Percentiles rank a stretch among this genome's conserved stretches.
phyloP scores from a whole-genome alignment of 1,284 basidiomycete genomes.

The Apiotrichum gamsii region DNA sequence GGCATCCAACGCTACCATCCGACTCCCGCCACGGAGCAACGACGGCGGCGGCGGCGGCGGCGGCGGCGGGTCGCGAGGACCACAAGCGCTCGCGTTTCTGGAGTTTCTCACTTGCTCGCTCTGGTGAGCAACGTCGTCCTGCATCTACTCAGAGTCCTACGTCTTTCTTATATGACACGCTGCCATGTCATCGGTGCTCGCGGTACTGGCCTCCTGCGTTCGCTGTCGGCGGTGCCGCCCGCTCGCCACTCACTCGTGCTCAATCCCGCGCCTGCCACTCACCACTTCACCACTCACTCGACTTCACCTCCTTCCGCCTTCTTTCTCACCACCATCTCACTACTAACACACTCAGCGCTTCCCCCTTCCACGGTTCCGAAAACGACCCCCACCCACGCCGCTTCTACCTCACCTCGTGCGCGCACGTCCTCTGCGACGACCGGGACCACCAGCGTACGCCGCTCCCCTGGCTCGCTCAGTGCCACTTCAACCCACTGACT shows the following conservation, averaged over 20 bases:
- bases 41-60: neutral
- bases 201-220: too few relatives aligned
- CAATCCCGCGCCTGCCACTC: too few relatives aligned
- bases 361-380: neutral
- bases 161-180: too few relatives aligned
- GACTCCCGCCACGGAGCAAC: neutral
- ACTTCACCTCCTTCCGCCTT: too few relatives aligned
- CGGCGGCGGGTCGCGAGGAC: too few relatives aligned
- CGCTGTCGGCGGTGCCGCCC: too few relatives aligned
- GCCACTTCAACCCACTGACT: too few relatives aligned
- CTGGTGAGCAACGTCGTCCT: slow-evolving; percentile 30
- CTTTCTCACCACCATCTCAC: too few relatives aligned
- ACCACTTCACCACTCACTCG: too few relatives aligned
- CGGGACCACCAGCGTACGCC: slow-evolving; percentile 24
- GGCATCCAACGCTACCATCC: neutral
- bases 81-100: slow-evolving; percentile 19
- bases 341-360: neutral
- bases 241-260: too few relatives aligned
- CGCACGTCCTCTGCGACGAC: slow-evolving; percentile 35
- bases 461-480: neutral
- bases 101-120: slow-evolving; percentile 29
- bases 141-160: too few relatives aligned
- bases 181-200: too few relatives aligned
- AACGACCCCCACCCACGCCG: neutral
- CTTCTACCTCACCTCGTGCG: slow-evolving; percentile 41